Evolutionary conservation across 345 rosid species (phyloP), one percentile per base, ranked within the genome.

Genomic region (Stellera chamaejasme): DNA sequence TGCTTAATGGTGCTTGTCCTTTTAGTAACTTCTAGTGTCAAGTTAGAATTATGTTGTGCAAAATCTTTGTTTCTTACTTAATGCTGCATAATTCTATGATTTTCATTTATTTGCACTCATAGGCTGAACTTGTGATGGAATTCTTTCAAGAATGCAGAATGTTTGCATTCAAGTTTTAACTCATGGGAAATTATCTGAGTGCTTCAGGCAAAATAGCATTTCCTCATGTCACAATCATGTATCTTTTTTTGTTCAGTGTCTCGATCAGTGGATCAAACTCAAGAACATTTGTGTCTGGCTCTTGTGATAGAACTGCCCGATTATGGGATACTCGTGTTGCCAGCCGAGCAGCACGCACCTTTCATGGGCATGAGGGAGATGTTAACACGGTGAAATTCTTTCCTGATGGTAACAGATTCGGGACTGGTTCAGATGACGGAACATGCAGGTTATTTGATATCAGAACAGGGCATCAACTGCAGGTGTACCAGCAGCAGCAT

Each of bases 261-360:
- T 94, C 97, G 47, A 83, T 87, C 45, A 83, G 75, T 60, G 85
- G 76, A 54, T 66, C 87, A 59, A 82, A 74, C 79, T 79, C 95
- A 53, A 87, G 82, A 61, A 49, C 69, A 77, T 94, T 94, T 58
- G 81, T 94, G 68, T 87, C 99, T 70, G 97, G 97, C 72, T 90
- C 99, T 4, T 90, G 96, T 25, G 99, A 94, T 69, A 43, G 78
- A 48, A 87, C 99, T 65, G 95, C 93, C 60, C 82, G 88, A 44
- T 68, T 85, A 60, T 93, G 97, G 99, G 99, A 90, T 68, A 83
- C 95, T 58, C 97, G 99, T 43, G 95, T 74, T 76, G 96, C 99
- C 52, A 90, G 99, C 81, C 74, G 90, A 72, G 97, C 99, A n/a
- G 83, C 76, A 48, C 83, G 75, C 16, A 85, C 90, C 1, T 94